Base-by-base conservation (phyloP, 2,329 filamentous ascomycete species). In the Sarocladiaceae sp. region DNA sequence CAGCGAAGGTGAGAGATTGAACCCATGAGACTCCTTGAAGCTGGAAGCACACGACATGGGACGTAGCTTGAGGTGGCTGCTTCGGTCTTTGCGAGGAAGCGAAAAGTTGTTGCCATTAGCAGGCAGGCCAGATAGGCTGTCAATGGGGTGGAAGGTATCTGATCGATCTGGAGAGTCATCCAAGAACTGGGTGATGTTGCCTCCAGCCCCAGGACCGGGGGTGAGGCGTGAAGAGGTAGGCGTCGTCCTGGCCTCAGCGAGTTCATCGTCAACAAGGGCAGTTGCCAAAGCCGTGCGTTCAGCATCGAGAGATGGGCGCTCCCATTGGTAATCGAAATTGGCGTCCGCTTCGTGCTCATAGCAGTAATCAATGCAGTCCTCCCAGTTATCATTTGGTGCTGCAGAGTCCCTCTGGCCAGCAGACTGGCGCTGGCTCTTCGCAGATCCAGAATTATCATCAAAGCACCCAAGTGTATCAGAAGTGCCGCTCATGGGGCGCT, bases 321-420 rank as follows among this genome's bases (percentile, higher is more conserved):
- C 76, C 80, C 80, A 83, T 34, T 80, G 73, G 52, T 81, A 83
- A 49, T 83, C 74, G 55, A 78, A 83, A 58, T 83, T 69, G 6
- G 79, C 80, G 57, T 84, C 81, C 11, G 73, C 78, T 51, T 80
- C 80, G 52, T 85, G 77, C 51, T 83, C 80, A 54, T 85, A 85
- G 55, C 78, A 83, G 59, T 83, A 85, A 55, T 85, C 81, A 48
- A 85, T 83, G 49, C 79, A 79, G 43, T 82, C 79, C 53, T 85
- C 81, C 81, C 81, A 85, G 51, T 66, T 80, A 52, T 73, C 70
- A 15, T 20, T 32, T 15, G 23, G 21, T 18, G 23, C 21, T 15
- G 15, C 16, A 19, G 19, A 3, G 4, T 41, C 37, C 7, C 37
- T 16, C 9, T 27, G 23, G 23, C 13, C 19, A 19, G 3, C 23